These are phyloP conservation scores for Salix koriyanagi DNA, from an alignment of 345 rosid genomes.

Conservation along the genomic window DNA sequence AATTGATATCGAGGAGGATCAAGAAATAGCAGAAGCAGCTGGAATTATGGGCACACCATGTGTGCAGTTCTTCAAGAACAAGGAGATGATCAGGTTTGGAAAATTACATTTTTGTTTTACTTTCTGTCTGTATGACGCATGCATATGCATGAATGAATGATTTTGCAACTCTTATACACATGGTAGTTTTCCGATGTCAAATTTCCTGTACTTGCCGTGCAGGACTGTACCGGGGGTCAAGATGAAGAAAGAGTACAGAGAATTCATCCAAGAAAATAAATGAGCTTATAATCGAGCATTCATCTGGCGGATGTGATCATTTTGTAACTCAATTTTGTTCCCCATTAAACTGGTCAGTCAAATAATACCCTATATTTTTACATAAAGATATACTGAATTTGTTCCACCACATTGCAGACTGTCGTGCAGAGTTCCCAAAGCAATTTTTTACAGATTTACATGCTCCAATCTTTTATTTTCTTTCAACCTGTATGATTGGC, in stretches of 20 bases:
- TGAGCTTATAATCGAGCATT: conserved; percentile 27
- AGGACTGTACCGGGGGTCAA: conserved; percentile 84
- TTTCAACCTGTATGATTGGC: background rate
- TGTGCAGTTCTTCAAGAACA: conserved; percentile 91
- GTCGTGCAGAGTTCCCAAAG: conserved; percentile 19
- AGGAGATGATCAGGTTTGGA: conserved; percentile 84
- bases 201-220: conserved; percentile 16
- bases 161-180: background rate
- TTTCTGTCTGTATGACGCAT: background rate
- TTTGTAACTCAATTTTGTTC: conserved; percentile 40
- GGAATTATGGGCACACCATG: conserved; percentile 97
- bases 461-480: conserved; percentile 3
- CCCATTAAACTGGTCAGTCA: conserved; percentile 17
- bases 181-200: background rate
- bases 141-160: background rate
- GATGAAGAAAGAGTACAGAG: conserved; percentile 95
- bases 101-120: background rate
- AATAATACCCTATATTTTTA: conserved; percentile 24
- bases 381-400: conserved; percentile 3
- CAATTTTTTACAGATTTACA: conserved; percentile 1
- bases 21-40: conserved; percentile 89
- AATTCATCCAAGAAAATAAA: conserved; percentile 77
- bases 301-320: conserved; percentile 12
- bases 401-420: conserved; percentile 18
- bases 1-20: conserved; percentile 96